These are phyloP conservation scores for Trichoderma sp. DNA, from an alignment of 2,329 filamentous ascomycete species.

Conservation along the genomic window DNA sequence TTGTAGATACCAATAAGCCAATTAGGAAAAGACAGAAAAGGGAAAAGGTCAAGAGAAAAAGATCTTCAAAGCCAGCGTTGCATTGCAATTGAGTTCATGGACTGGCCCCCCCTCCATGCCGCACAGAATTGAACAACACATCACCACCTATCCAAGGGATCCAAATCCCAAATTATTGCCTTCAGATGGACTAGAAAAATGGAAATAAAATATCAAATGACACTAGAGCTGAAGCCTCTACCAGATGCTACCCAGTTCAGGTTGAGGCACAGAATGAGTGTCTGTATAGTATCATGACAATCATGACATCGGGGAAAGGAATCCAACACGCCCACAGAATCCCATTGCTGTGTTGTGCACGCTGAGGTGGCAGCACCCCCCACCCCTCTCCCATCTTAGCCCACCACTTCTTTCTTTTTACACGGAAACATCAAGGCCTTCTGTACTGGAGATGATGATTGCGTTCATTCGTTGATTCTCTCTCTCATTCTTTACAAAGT, in stretches of 20 bases:
- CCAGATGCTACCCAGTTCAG: too few species aligned
- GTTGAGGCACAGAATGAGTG: neutral
- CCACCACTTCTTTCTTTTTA: neutral
- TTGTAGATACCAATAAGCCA: too few species aligned
- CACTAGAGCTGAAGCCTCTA: too few species aligned
- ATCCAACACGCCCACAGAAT: neutral
- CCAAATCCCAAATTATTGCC: neutral
- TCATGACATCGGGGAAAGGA: neutral
- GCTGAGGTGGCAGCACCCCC: slow-evolving; percentile 22
- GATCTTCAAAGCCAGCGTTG: slow-evolving; percentile 27
- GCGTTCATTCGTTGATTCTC: too few species aligned
- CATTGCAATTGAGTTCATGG: slow-evolving; percentile 6
- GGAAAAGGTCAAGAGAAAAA: neutral
- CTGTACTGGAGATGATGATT: too few species aligned
- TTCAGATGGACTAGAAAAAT: neutral
- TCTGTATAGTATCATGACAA: neutral
- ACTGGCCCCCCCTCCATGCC: neutral
- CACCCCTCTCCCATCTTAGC: neutral
- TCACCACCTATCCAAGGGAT: slow-evolving; percentile 1
- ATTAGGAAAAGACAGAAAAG: neutral
- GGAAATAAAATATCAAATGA: neutral
- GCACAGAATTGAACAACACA: slow-evolving; percentile 8
- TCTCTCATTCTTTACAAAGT: too few species aligned
- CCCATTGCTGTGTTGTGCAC: slow-evolving; percentile 12
- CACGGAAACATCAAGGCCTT: too few species aligned